Percentiles rank a stretch among this genome's conserved stretches.
Evolutionary conservation across 768 basidiomycete genomes (phyloP).

Genomic region (Xanthoconium purpureum): DNA sequence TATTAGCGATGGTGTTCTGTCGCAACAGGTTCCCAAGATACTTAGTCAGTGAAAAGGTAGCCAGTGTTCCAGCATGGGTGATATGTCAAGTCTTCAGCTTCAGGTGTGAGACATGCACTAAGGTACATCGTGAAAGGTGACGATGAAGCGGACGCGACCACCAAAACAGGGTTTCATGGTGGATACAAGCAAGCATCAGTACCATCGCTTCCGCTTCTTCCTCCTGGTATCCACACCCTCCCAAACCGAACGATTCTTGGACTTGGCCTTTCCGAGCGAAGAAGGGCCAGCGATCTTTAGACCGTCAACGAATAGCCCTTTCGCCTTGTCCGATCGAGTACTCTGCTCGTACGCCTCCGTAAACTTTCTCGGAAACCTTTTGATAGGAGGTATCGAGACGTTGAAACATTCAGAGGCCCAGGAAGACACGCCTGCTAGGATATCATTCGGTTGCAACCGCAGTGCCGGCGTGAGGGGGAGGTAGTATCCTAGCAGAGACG

Average conservation of each 20-base stretch:
- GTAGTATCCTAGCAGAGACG: conserved; percentile 73
- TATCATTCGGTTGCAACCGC: conserved; percentile 38
- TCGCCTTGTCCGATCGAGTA: conserved; percentile 4
- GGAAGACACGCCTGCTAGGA: conserved; percentile 55
- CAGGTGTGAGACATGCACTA: no score
- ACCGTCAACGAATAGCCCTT: conserved; percentile 25
- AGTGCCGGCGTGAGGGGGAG: conserved; percentile 48
- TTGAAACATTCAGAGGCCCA: conserved; percentile 46
- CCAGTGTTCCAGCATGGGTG: no score
- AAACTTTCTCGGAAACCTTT: conserved; percentile 22
- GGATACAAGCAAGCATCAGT: conserved; percentile 1
- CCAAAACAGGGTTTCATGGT: no score
- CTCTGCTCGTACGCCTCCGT: conserved; percentile 20
- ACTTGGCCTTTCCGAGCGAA: conserved; percentile 20
- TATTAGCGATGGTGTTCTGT: no score
- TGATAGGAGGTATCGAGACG: conserved; percentile 18
- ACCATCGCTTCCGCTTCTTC: conserved; percentile 19
- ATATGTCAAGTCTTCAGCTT: no score
- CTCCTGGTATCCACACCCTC: conserved; percentile 14
- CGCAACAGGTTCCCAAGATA: no score
- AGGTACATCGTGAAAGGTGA: no score
- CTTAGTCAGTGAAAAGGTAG: no score
- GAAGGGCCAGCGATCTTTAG: conserved; percentile 14
- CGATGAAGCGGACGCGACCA: no score
- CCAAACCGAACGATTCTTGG: conserved; percentile 25